A percentile compares a stretch with the other conserved stretches of the same genome.
Conservation (phyloP, 768 basidiomycete genomes). For the Russula abietina region DNA sequence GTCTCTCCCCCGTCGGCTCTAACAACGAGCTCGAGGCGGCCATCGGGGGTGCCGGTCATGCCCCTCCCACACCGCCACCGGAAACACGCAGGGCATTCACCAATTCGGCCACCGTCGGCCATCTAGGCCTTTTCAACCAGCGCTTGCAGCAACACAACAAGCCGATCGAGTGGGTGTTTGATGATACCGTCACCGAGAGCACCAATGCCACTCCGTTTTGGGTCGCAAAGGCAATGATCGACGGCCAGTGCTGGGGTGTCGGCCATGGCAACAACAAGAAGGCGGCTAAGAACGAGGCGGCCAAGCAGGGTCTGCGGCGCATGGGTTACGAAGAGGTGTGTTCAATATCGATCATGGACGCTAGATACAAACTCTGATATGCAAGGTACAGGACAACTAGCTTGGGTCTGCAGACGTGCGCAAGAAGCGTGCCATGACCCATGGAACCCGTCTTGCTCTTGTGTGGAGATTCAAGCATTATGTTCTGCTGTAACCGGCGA, state of each 20-base stretch:
- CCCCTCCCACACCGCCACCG: constrained; percentile 21
- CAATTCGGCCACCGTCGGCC: constrained; percentile 41
- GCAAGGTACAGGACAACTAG: constrained; percentile 21
- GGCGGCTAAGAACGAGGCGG: constrained; percentile 73
- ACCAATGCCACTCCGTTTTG: constrained; percentile 71
- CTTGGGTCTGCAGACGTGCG: constrained; percentile 31
- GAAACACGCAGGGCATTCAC: constrained; percentile 4
- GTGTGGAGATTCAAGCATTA: constrained; percentile 23
- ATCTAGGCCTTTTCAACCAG: constrained; percentile 79
- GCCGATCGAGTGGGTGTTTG: constrained; percentile 66
- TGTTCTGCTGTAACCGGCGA: neutral
- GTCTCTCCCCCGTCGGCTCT: constrained; percentile 43
- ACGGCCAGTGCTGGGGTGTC: constrained; percentile 51
- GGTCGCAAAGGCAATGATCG: constrained; percentile 59
- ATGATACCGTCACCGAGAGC: constrained; percentile 40
- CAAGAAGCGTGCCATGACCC: constrained; percentile 25
- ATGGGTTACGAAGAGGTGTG: constrained; percentile 50
- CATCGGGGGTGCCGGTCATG: constrained; percentile 24
- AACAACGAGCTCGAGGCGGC: constrained; percentile 29
- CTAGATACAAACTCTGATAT: neutral
- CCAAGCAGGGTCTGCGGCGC: constrained; percentile 60
- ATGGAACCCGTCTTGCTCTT: constrained; percentile 18
- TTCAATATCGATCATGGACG: neutral
- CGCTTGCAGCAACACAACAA: constrained; percentile 52
- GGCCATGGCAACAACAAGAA: constrained; percentile 75